phyloP scores from a whole-genome alignment of 768 basidiomycete species.

The Paxillus involutus region DNA sequence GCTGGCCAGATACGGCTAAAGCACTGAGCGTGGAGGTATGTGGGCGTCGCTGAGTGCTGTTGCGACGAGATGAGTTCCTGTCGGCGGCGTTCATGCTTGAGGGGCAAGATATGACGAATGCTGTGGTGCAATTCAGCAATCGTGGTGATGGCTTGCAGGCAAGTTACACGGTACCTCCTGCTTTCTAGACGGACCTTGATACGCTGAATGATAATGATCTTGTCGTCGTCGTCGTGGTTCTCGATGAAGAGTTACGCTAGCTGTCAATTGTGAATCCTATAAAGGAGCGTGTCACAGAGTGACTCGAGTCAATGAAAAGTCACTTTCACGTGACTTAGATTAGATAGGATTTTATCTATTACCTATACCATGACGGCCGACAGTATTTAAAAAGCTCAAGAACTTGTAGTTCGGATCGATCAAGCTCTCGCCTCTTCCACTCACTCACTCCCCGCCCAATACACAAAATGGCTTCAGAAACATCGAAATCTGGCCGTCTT shows the following conservation, averaged over 20 bases:
- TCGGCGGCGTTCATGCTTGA: conserved; percentile 17
- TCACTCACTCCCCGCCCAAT: neutral
- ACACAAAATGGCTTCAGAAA: conserved; percentile 12
- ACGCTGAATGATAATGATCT: neutral
- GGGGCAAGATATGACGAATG: neutral
- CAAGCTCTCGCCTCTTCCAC: neutral
- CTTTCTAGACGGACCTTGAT: neutral
- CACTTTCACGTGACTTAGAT: neutral
- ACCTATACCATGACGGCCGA: neutral
- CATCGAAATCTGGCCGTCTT: conserved; percentile 70
- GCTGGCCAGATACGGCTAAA: conserved; percentile 15
- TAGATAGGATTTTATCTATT: neutral
- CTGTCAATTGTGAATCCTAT: neutral
- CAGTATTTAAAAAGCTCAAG: neutral
- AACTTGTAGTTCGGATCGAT: neutral
- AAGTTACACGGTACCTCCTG: neutral
- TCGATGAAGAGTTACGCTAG: neutral
- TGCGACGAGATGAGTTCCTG: conserved; percentile 25
- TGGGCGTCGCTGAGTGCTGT: conserved; percentile 24
- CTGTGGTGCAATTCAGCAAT: neutral
- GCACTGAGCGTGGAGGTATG: conserved; percentile 15
- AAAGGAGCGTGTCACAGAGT: neutral
- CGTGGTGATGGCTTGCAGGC: neutral
- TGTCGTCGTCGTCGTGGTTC: neutral
- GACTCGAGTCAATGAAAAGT: neutral